Conservation (phyloP, 148 eudicot species). For the Vaccinium corymbosum region DNA sequence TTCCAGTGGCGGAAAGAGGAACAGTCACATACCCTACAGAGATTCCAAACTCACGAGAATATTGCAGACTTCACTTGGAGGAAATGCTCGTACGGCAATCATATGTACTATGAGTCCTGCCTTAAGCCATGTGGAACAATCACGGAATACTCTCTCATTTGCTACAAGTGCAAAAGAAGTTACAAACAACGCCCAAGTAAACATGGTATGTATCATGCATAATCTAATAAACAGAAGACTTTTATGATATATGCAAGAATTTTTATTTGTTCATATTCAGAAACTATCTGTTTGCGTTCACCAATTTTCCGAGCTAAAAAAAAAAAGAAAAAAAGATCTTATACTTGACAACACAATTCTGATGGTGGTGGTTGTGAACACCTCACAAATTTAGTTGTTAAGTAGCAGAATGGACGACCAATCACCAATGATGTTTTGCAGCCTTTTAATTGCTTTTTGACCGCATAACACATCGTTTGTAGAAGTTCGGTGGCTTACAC, state of each 20-base stretch:
- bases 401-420: neutral
- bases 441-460: neutral
- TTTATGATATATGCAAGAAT: neutral
- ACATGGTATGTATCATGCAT: constrained; percentile 56
- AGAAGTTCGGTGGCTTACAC: neutral
- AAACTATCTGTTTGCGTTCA: neutral
- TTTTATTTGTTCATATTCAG: neutral
- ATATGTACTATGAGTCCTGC: constrained; percentile 98
- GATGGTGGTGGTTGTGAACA: neutral
- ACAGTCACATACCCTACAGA: constrained; percentile 85
- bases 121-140: constrained; percentile 90
- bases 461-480: neutral
- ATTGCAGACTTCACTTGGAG: constrained; percentile 91
- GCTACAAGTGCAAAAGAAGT: constrained; percentile 98
- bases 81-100: constrained; percentile 97
- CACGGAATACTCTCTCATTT: constrained; percentile 85
- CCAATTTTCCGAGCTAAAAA: neutral
- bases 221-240: neutral
- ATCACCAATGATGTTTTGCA: neutral
- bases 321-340: neutral
- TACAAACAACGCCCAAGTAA: constrained; percentile 82
- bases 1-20: constrained; percentile 77
- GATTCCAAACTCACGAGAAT: constrained; percentile 97
- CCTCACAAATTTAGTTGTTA: neutral
- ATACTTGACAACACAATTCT: neutral